Evolutionary conservation across 768 basidiomycete species (phyloP), one percentile per base, ranked within the genome.

Genomic region (Psilocybe cubensis): DNA sequence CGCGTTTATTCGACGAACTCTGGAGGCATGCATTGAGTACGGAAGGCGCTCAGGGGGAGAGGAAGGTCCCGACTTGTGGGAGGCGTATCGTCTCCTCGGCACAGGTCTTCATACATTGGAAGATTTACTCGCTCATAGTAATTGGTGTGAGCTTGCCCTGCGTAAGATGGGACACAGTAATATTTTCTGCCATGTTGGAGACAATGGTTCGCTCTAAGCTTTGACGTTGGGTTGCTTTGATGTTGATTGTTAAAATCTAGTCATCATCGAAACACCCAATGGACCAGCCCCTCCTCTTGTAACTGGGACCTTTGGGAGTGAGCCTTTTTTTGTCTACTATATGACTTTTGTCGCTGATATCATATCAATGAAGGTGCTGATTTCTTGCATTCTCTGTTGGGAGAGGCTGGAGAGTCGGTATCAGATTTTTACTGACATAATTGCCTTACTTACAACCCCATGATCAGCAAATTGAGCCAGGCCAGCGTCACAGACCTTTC

Each of bases 151-250:
- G 71, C 74, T 92, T 11, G 82, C 82, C 0, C 77, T 93, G 6
- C 79, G 83, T 59, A 86, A 85, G 60, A 76, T 91, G 74, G 91
- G 92, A 0, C 76, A 91, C 67, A 58, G 74, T 14, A 77, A 89
- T 41, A 87, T 92, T 14, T 93, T 93, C 72, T 86, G 86, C 57
- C 91, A 93, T 70, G 89, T 93, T 46, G 91, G 92, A 11, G 84
- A 88, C 41, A 76, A 79, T 58, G 82, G 81, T 77, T 55, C 48
- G 56, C 27, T 8, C n/a, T n/a, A n/a, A n/a, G n/a, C n/a, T n/a
- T n/a, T n/a, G n/a, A n/a, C n/a, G n/a, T n/a, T n/a, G n/a, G n/a
- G n/a, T n/a, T n/a, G n/a, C n/a, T n/a, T n/a, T n/a, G n/a, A n/a
- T n/a, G n/a, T n/a, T n/a, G n/a, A n/a, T n/a, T n/a, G n/a, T n/a